These are phyloP conservation scores for Colletotrichum sp. DNA, from an alignment of 2,329 filamentous ascomycete species.

Conservation along the genomic window DNA sequence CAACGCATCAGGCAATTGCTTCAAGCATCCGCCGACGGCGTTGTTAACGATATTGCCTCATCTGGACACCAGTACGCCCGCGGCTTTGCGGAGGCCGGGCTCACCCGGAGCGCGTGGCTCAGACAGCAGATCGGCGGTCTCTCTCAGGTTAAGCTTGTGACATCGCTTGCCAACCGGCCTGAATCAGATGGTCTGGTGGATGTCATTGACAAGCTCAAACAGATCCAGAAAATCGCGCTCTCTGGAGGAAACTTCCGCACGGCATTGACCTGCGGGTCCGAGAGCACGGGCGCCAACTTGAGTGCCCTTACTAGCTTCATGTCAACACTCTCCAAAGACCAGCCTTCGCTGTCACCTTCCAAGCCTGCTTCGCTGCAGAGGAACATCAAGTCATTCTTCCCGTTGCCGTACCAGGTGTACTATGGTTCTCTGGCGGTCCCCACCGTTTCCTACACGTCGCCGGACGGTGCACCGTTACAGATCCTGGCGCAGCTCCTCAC, in stretches of 20 bases:
- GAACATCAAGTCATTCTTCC: constrained; percentile 83
- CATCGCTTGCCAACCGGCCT: constrained; percentile 75
- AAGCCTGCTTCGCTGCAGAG: constrained; percentile 40
- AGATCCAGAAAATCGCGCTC: constrained; percentile 81
- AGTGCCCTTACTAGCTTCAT: constrained; percentile 75
- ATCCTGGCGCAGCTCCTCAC: constrained; percentile 91
- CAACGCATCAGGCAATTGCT: constrained; percentile 85
- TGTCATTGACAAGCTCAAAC: constrained; percentile 82
- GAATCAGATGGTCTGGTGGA: constrained; percentile 73
- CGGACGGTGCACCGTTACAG: constrained; percentile 79
- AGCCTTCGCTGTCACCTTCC: constrained; percentile 34
- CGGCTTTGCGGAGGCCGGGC: constrained; percentile 79
- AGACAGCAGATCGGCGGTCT: constrained; percentile 90
- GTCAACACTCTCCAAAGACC: constrained; percentile 54
- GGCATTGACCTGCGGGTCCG: constrained; percentile 84
- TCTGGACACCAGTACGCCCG: constrained; percentile 88
- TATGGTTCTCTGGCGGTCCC: constrained; percentile 85
- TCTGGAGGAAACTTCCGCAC: constrained; percentile 73
- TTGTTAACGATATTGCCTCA: constrained; percentile 89
- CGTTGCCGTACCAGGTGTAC: constrained; percentile 95
- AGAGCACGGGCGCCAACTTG: constrained; percentile 74
- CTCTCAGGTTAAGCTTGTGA: constrained; percentile 85
- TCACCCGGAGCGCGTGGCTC: constrained; percentile 74
- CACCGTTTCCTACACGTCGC: constrained; percentile 81
- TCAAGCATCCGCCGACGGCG: constrained; percentile 85